Base-by-base conservation (phyloP, 768 basidiomycete genomes). In the Psilocybe tampanensis region DNA sequence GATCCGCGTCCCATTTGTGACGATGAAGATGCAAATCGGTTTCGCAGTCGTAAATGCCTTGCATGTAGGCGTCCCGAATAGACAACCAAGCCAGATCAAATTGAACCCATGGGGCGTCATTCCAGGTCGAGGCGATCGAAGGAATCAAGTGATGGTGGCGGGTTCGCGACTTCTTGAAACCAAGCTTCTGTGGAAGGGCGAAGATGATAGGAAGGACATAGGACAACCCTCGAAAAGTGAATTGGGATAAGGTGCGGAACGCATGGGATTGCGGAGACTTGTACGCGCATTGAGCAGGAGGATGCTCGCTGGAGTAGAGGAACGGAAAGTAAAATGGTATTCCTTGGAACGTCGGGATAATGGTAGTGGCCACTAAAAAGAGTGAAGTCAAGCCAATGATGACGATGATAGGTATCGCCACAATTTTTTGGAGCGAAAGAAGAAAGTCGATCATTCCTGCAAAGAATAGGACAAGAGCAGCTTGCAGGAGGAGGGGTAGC, bases 211-310 rank as follows among this genome's bases (percentile, higher is more conserved):
- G 36, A 39, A 39, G 13, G 12, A 51, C 2, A 21, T 22, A 36
- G 17, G 49, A 48, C 8, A 18, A 42, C 1, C 23, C 24, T 8
- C 33, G 34, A 24, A 45, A 36, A n/a, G 36, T 19, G 18, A 19
- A 17, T 8, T 55, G 26, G 0, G 58, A 59, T 2, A 52, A 52
- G 11, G 47, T 39, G 4, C 51, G 60, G 42, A 63, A 63, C 8
- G 61, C 61, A 34, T 52, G 26, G 12, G 61, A 56, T 32, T 63
- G 62, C 2, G 62, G 62, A 3, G 62, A 63, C 45, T 60, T 63
- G 41, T 63, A 63, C 0, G 62, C 55, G 47, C 62, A 63, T 44
- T 41, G 62, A 24, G 51, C 44, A 26, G 59, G 56, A 43, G 56
- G 21, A 24, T 34, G 32, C 47, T 12, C 32, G 29, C 18, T 45